phyloP scores from a whole-genome alignment of 768 basidiomycete species.

The Leccinellum albellum region DNA sequence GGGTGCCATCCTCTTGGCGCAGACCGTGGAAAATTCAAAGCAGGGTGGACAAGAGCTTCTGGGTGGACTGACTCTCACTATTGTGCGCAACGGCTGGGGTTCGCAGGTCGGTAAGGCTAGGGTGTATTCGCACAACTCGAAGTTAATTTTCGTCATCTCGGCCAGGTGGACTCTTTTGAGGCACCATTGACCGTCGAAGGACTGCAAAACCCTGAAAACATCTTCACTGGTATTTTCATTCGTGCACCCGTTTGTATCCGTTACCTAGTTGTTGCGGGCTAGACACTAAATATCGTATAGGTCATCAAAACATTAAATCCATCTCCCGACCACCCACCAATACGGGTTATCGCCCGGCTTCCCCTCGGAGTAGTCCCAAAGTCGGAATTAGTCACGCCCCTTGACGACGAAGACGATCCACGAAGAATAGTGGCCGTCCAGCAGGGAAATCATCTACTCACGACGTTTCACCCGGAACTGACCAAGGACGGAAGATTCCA shows the following conservation, averaged over 20 bases:
- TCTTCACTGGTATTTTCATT: constrained; percentile 88
- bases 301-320: constrained; percentile 57
- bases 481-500: constrained; percentile 86
- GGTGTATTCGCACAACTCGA: neutral
- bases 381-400: constrained; percentile 32
- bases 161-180: constrained; percentile 87
- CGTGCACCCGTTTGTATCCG: constrained; percentile 72
- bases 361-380: constrained; percentile 48
- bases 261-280: neutral
- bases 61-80: constrained; percentile 73
- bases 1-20: constrained; percentile 85
- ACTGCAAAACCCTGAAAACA: constrained; percentile 52
- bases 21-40: constrained; percentile 71
- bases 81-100: constrained; percentile 92
- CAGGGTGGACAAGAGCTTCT: constrained; percentile 86
- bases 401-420: constrained; percentile 48
- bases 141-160: neutral
- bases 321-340: constrained; percentile 47
- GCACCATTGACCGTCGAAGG: constrained; percentile 63
- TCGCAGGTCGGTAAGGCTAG: constrained; percentile 56
- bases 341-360: constrained; percentile 69
- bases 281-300: constrained; percentile 33
- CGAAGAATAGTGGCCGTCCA: constrained; percentile 77
- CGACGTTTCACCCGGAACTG: constrained; percentile 93
- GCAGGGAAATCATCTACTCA: constrained; percentile 80